Conservation (phyloP, 2,329 filamentous ascomycete genomes). For the Ceratocystis ficicola region DNA sequence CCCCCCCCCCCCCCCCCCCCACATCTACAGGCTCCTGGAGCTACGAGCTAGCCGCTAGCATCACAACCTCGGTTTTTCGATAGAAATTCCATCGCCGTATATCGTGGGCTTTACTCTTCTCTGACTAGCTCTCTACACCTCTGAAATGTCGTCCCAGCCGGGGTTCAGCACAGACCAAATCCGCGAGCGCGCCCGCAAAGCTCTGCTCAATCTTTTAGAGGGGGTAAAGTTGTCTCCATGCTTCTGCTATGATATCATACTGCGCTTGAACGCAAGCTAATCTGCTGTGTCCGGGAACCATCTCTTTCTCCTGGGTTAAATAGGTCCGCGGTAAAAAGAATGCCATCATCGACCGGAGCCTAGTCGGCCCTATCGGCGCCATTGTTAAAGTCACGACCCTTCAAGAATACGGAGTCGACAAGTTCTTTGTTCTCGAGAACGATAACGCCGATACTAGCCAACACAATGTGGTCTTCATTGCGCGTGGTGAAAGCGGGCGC, state of each 20-base stretch:
- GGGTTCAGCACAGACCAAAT: constrained; percentile 66
- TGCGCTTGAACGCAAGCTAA: background rate
- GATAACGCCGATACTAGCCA: constrained; percentile 89
- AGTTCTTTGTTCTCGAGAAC: constrained; percentile 94
- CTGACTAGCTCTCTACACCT: constrained; percentile 22
- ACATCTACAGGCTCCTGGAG: background rate
- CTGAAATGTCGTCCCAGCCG: constrained; percentile 55
- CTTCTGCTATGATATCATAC: constrained; percentile 12
- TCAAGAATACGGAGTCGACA: constrained; percentile 95
- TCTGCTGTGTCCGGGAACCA: background rate
- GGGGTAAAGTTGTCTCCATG: constrained; percentile 51
- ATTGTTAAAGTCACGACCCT: constrained; percentile 92
- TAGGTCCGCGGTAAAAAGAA: constrained; percentile 99
- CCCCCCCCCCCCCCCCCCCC: too few relatives aligned
- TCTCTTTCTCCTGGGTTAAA: background rate
- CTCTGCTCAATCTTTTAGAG: constrained; percentile 83
- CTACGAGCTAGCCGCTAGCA: background rate
- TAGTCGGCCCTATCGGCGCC: constrained; percentile 79
- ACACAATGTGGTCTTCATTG: constrained; percentile 88
- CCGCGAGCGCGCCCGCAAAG: constrained; percentile 70
- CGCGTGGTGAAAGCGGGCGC: constrained; percentile 75
- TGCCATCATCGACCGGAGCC: constrained; percentile 77
- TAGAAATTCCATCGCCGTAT: background rate
- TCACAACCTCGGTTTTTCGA: background rate
- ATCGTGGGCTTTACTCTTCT: background rate